Conservation (phyloP, 2,329 filamentous ascomycete species). For the Chaetomium sp. region DNA sequence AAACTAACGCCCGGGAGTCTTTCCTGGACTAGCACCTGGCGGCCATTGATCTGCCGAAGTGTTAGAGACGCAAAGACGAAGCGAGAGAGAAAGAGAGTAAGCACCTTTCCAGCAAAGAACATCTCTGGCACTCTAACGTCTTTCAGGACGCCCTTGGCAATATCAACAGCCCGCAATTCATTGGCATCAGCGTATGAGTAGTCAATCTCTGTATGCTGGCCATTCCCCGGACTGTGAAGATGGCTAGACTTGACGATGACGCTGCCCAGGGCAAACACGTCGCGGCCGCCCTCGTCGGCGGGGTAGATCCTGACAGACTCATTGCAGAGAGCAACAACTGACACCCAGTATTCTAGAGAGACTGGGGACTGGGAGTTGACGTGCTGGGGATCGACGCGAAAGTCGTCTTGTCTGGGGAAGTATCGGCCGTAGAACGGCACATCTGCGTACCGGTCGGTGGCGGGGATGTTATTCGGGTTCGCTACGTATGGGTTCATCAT, state of each 20-base stretch:
- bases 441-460: constrained; percentile 26
- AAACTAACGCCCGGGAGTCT: not conserved
- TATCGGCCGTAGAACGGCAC: constrained; percentile 30
- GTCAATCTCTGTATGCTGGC: not conserved
- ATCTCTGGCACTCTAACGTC: not conserved
- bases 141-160: not conserved
- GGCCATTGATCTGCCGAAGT: not conserved
- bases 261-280: not conserved
- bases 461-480: constrained; percentile 28
- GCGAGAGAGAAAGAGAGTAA: not conserved
- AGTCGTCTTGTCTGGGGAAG: constrained; percentile 25
- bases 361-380: constrained; percentile 17
- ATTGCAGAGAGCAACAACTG: not conserved
- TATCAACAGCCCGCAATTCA: not conserved
- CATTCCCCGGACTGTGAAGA: not conserved
- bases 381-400: constrained; percentile 22
- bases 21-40: not conserved
- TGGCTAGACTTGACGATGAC: not conserved
- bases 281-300: not conserved
- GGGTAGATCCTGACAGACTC: not conserved
- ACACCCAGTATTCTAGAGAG: not conserved
- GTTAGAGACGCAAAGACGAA: not conserved
- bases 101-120: not conserved
- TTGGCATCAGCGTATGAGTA: not conserved
- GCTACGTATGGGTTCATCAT: constrained; percentile 23